A percentile compares a stretch with the other conserved stretches of the same genome.
Evolutionary conservation across 2,329 filamentous ascomycete genomes (phyloP).

Genomic region (Trichoderma arundinaceum): DNA sequence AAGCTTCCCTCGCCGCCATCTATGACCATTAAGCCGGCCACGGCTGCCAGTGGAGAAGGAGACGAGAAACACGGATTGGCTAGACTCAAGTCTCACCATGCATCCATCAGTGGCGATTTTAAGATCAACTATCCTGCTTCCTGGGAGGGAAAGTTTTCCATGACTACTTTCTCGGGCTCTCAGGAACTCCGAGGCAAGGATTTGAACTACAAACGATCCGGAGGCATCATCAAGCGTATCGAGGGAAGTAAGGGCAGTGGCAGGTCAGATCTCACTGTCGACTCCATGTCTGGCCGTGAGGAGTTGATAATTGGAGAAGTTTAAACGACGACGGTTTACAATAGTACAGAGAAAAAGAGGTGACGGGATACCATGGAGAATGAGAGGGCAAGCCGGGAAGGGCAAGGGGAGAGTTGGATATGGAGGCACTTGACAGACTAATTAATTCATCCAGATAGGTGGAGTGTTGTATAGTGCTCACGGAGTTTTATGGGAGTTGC

Average conservation of each 20-base stretch:
- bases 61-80: conserved; percentile 38
- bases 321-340: neutral
- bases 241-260: conserved; percentile 51
- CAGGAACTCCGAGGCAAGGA: conserved; percentile 51
- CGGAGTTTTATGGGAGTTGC: neutral
- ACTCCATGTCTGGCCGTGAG: conserved; percentile 43
- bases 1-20: neutral
- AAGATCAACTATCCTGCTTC: conserved; percentile 52
- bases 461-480: neutral
- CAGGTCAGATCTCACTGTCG: conserved; percentile 42
- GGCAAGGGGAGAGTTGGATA: neutral
- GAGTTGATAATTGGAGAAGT: conserved; percentile 39
- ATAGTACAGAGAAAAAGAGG: neutral
- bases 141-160: conserved; percentile 56
- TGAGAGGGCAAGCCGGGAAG: neutral
- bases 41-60: conserved; percentile 8
- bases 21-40: conserved; percentile 11
- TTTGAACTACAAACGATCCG: conserved; percentile 47
- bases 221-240: conserved; percentile 42
- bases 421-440: neutral
- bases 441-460: neutral
- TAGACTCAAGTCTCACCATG: conserved; percentile 50
- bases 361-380: conserved; percentile 5
- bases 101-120: conserved; percentile 52
- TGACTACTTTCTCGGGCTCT: conserved; percentile 49